Conservation (phyloP, 768 basidiomycete genomes). For the Pleurotus eryngii region DNA sequence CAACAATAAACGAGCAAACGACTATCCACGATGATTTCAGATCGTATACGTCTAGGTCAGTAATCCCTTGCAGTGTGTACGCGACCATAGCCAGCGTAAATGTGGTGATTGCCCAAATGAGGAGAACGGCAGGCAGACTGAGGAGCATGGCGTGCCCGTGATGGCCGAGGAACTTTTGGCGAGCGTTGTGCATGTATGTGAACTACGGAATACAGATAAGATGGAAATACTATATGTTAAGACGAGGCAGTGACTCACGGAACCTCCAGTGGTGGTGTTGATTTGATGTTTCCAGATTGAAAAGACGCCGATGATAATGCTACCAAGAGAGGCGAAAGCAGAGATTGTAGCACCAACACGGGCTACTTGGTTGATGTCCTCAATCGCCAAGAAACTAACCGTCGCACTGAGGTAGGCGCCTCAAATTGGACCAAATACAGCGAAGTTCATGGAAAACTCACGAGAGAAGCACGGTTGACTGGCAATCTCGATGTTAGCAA, state of each 20-base stretch:
- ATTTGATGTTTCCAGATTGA: conserved; percentile 55
- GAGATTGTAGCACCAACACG: conserved; percentile 39
- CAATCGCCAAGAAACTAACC: neutral
- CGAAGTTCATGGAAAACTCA: conserved; percentile 20
- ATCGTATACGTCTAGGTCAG: conserved; percentile 16
- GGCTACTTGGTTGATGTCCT: conserved; percentile 19
- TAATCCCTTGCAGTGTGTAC: conserved; percentile 37
- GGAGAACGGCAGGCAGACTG: conserved; percentile 50
- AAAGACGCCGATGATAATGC: conserved; percentile 53
- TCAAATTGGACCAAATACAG: no score
- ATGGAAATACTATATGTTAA: neutral
- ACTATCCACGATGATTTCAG: conserved; percentile 37
- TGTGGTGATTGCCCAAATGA: conserved; percentile 46
- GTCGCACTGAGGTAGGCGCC: neutral
- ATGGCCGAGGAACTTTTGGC: conserved; percentile 39
- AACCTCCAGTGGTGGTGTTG: conserved; percentile 40
- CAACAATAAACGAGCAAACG: conserved; percentile 36
- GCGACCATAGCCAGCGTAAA: conserved; percentile 46
- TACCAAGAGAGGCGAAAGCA: conserved; percentile 48
- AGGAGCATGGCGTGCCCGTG: conserved; percentile 49
- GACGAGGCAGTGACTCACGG: conserved; percentile 24
- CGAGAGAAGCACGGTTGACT: conserved; percentile 47
- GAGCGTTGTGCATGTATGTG: conserved; percentile 52
- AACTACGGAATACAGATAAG: conserved; percentile 29
- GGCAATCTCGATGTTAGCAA: neutral